Conservation (phyloP, 352 stramenopile genomes). For the Phytophthora litchii region DNA sequence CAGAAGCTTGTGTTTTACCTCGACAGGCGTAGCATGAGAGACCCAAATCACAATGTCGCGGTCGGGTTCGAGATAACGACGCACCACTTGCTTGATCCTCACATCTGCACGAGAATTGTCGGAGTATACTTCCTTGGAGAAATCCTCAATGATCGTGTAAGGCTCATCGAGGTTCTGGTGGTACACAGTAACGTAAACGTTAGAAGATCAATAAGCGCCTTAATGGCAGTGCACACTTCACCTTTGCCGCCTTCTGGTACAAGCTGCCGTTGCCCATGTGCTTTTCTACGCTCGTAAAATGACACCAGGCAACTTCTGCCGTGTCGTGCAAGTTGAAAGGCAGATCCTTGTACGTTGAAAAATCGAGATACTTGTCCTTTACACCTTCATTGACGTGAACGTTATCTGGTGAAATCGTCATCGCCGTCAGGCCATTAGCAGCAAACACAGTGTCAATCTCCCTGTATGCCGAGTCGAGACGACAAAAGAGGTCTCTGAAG, state of each 20-base stretch:
- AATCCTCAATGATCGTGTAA: constrained; percentile 64
- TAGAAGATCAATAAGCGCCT: neutral
- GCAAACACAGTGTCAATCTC: constrained; percentile 36
- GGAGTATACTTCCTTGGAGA: constrained; percentile 55
- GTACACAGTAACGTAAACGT: neutral
- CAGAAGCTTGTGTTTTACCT: constrained; percentile 54
- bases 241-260: constrained; percentile 36
- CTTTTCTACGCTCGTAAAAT: constrained; percentile 36
- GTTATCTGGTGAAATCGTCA: constrained; percentile 20
- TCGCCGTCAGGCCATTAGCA: constrained; percentile 24
- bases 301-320: constrained; percentile 21
- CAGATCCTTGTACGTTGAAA: constrained; percentile 31
- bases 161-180: constrained; percentile 38
- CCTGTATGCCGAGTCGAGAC: constrained; percentile 24
- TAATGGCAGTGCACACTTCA: neutral
- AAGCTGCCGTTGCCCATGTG: constrained; percentile 30
- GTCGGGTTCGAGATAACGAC: constrained; percentile 58
- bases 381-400: constrained; percentile 33
- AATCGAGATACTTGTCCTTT: constrained; percentile 32
- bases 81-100: constrained; percentile 57
- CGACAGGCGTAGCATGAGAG: constrained; percentile 43
- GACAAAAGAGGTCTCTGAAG: constrained; percentile 25
- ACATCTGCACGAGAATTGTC: constrained; percentile 53
- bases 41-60: constrained; percentile 67
- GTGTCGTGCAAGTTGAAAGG: constrained; percentile 24